Evolutionary conservation across 1,284 basidiomycete genomes (phyloP).

Genomic region (Ceratorhiza oryzae-sativae): DNA sequence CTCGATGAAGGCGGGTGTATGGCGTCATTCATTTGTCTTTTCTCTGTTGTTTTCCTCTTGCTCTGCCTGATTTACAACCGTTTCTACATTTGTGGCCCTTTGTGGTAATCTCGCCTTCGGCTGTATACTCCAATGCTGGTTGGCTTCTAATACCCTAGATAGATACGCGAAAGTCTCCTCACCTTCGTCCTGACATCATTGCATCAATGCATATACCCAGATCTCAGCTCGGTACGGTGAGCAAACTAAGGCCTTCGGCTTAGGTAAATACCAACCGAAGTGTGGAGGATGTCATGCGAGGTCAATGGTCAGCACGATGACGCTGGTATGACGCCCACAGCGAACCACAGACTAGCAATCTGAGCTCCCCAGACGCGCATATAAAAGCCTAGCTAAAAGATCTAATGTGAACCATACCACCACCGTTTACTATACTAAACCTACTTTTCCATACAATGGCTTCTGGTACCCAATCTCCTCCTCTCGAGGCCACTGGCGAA

Average conservation of each 20-base stretch:
- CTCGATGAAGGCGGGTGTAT: constrained; percentile 31
- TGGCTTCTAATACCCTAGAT: constrained; percentile 33
- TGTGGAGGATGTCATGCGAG: constrained; percentile 3
- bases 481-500: constrained; percentile 58
- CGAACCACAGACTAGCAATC: background rate
- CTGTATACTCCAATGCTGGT: background rate
- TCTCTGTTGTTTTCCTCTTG: background rate
- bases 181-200: constrained; percentile 19
- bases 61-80: constrained; percentile 2
- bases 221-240: constrained; percentile 8
- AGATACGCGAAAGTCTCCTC: background rate
- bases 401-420: background rate
- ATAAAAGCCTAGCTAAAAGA: constrained; percentile 2
- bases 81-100: background rate
- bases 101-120: constrained; percentile 14
- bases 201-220: constrained; percentile 25
- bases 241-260: constrained; percentile 1
- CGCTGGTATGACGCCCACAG: constrained; percentile 26
- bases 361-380: background rate
- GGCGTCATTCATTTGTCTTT: background rate
- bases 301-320: constrained; percentile 7
- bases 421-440: background rate
- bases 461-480: constrained; percentile 56
- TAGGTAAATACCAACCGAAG: constrained; percentile 15
- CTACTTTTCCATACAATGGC: constrained; percentile 23